Base-by-base conservation (phyloP, 257 asterid genomes). In the Gentiana straminea region DNA sequence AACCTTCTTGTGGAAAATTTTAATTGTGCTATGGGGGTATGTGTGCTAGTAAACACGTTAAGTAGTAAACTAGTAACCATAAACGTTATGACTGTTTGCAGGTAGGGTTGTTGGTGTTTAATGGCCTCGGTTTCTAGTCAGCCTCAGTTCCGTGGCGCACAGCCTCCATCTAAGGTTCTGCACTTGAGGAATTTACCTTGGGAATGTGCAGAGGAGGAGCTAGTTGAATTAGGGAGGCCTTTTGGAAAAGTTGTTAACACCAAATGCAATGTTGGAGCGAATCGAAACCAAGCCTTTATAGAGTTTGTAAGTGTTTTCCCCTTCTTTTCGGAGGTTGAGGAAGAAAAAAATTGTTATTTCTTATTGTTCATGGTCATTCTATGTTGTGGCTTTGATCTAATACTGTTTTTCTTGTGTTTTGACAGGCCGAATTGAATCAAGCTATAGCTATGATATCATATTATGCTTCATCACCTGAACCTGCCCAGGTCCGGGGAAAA, bases 401-500 rank as follows among this genome's bases (percentile, higher is more conserved):
- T 61, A 60, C 3, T 57, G 35, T 71, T 12, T 59, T 55, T 24
- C 1, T 33, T 11, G 36, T 53, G 49, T 70, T 63, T 39, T 68
- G 7, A 39, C 45, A 92, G 97, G 87, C 89, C 50, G 99, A 92
- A 61, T 64, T 80, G 58, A 88, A 92, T 69, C 99, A 92, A 80
- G 97, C 99, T 57, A 88, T 92, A 55, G 85, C 95, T n/a, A 92
- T 92, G 99, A 92, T 88, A 80, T 92, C 97, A 7, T 92, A 92
- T 69, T 88, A 83, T 64, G 97, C 97, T 13, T 88, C 99, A 58
- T 92, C 99, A 35, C 81, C 99, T 11, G 99, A 92, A 79, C 99
- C 95, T 9, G 97, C 99, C 67, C 97, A 83, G 86, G 97, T 92
- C 58, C 95, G 99, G 68, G 97, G 99, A 82, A 92, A 92, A 79